A percentile compares a stretch with the other conserved stretches of the same genome.
Conservation (phyloP, 805 yeast species). For the Cyberlindnera galapagoensis region DNA sequence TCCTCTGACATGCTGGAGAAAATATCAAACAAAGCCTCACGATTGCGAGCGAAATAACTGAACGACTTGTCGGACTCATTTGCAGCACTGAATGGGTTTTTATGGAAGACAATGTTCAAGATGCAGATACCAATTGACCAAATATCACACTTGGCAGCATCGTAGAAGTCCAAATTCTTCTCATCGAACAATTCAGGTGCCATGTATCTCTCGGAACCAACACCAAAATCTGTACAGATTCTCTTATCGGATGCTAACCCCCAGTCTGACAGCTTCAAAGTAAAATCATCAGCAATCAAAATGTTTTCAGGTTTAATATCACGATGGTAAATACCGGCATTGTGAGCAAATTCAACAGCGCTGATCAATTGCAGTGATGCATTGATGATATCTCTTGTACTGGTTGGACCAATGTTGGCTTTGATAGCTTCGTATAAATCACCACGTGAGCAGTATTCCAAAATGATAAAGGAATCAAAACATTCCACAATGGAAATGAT, state of each 20-base stretch:
- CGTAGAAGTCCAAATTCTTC: constrained; percentile 49
- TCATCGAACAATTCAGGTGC: constrained; percentile 85
- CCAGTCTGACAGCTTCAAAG: constrained; percentile 68
- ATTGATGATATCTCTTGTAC: constrained; percentile 38
- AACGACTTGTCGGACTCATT: constrained; percentile 75
- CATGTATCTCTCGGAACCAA: constrained; percentile 90
- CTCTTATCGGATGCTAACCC: constrained; percentile 54
- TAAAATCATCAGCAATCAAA: constrained; percentile 46
- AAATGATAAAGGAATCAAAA: constrained; percentile 62
- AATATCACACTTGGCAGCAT: constrained; percentile 75
- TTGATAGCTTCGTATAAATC: constrained; percentile 80
- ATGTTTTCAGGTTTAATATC: constrained; percentile 80
- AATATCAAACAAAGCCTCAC: constrained; percentile 87
- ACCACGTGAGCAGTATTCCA: constrained; percentile 85
- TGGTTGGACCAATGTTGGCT: constrained; percentile 48
- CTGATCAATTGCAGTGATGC: constrained; percentile 59
- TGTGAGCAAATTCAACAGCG: constrained; percentile 74
- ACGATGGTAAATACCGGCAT: constrained; percentile 66
- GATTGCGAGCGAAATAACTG: constrained; percentile 75
- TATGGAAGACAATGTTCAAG: constrained; percentile 78
- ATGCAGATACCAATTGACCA: constrained; percentile 88
- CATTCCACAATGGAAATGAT: constrained; percentile 55
- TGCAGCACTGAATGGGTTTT: constrained; percentile 82
- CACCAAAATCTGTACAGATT: constrained; percentile 67
- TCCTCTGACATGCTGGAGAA: constrained; percentile 86